Evolutionary conservation across 2,329 filamentous ascomycete species (phyloP), one percentile per base, ranked within the genome.

Genomic region (Trematosphaeria pertusa): DNA sequence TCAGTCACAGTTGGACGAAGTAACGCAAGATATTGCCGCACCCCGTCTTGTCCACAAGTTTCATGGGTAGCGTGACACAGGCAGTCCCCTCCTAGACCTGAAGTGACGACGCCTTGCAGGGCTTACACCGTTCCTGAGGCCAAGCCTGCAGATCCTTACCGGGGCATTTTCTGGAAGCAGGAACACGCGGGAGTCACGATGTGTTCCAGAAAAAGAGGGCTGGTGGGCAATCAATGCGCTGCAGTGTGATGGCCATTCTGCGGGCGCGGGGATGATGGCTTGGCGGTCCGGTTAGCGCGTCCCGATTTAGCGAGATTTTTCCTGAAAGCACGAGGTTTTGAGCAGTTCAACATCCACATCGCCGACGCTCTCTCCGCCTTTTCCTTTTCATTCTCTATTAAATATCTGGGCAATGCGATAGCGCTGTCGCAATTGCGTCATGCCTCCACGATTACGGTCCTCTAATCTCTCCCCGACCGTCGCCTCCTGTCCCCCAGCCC

Each of bases 401-500:
- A 34, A 14, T 43, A 42, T 36, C 47, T n/a, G 26, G 37, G 43
- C 57, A 50, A 70, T 70, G 66, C 63, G 50, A 53, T 66, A 69
- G 60, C 56, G 60, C 48, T 52, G 20, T 37, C 10, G 17, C 26
- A 46, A 31, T 22, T 35, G 33, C 36, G 61, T 20, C 5, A 72
- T 73, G 68, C 64, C 66, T 55, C 68, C 67, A 32, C 65, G 69
- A 54, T 58, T 71, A 58, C 65, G 58, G 33, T 48, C 62, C 37
- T 58, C 67, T 32, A 62, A 58, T 24, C 43, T 70, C 43, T 52
- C 64, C 14, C 37, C 61, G 11, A 38, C 61, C 34, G 33, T 59
- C 41, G 46, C 49, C 36, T 50, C 54, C 36, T 58, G 54, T 50
- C 43, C 62, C 18, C 55, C 54, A 20, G 31, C 53, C 36, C 59